Base-by-base conservation (phyloP, 345 rosid species). In the Erysimum cheiranthoides region DNA sequence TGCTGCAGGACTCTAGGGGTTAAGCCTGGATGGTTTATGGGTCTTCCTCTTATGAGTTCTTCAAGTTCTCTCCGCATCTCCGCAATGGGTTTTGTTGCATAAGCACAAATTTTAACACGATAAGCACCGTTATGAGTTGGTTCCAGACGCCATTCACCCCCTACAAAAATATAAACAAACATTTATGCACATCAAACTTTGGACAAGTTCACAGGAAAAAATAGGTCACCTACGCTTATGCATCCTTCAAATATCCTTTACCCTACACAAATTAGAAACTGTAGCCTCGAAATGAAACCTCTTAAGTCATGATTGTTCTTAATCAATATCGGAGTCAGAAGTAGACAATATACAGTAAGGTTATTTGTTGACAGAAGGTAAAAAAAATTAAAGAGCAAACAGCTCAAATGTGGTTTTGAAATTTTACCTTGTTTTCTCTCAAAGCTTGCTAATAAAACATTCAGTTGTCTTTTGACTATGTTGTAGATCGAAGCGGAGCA, bases 21-120 rank as follows among this genome's bases (percentile, higher is more conserved):
- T 64, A 93, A 89, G 78, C 79, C 73, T 65, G 79, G 82, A 75
- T 86, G 89, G 43, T 84, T 78, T 34, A 93, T 58, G 10, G 67
- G 84, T 79, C 77, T 86, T 18, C 98, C 98, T 81, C 79, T 86
- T 84, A 86, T 82, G 57, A 93, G 88, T 81, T 84, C 89, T 82
- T 93, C 98, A 30, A 93, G 86, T 2, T 86, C 88, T 74, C 83
- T 81, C 71, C 97, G 86, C 84, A 89, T 77, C 80, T 88, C 97
- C n/a, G 96, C 93, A 25, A 87, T 87, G 18, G 76, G 85, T 82
- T 80, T 88, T 64, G 93, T 93, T 43, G 93, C 96, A 81, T 83
- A 84, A 70, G 95, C 88, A 68, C 83, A 84, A 53, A 94, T 85
- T 75, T 64, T 86, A 68, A 89, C 89, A 27, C 92, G 86, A 73